phyloP scores from a whole-genome alignment of 306 rosid genomes.

The Echinosophora koreensis region DNA sequence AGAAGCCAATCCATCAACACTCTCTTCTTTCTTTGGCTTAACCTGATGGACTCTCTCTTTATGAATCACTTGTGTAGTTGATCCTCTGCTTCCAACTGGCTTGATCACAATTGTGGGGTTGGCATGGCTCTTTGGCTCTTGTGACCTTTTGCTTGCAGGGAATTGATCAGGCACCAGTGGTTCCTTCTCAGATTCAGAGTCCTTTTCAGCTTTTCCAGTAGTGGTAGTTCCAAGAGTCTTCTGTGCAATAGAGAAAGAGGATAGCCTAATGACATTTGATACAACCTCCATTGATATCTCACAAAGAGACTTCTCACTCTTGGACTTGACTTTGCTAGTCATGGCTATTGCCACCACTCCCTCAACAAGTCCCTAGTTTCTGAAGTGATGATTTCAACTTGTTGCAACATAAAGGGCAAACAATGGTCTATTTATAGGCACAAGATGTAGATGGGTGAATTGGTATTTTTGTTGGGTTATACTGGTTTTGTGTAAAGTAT shows the following conservation, averaged over 20 bases:
- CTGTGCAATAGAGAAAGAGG: slow-evolving; percentile 61
- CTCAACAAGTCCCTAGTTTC: not conserved
- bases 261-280: slow-evolving; percentile 69
- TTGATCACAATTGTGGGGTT: slow-evolving; percentile 57
- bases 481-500: slow-evolving; percentile 23
- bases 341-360: slow-evolving; percentile 41
- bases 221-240: slow-evolving; percentile 45
- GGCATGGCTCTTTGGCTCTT: slow-evolving; percentile 52
- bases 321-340: slow-evolving; percentile 50
- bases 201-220: slow-evolving; percentile 12
- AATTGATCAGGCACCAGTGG: slow-evolving; percentile 30
- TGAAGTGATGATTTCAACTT: slow-evolving; percentile 32
- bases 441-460: slow-evolving; percentile 34
- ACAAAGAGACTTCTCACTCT: slow-evolving; percentile 59
- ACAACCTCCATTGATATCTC: slow-evolving; percentile 74
- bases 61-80: slow-evolving; percentile 45
- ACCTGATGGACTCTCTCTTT: slow-evolving; percentile 46
- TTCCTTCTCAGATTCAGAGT: slow-evolving; percentile 35
- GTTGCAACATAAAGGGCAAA: slow-evolving; percentile 10
- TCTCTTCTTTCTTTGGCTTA: slow-evolving; percentile 46
- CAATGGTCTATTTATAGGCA: slow-evolving; percentile 46
- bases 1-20: slow-evolving; percentile 70
- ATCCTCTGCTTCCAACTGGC: slow-evolving; percentile 43
- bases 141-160: slow-evolving; percentile 48
- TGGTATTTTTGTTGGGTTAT: slow-evolving; percentile 26